Evolutionary conservation across 1,139 yeast genomes (phyloP).

Genomic region (Saccharomyces hybrid): DNA sequence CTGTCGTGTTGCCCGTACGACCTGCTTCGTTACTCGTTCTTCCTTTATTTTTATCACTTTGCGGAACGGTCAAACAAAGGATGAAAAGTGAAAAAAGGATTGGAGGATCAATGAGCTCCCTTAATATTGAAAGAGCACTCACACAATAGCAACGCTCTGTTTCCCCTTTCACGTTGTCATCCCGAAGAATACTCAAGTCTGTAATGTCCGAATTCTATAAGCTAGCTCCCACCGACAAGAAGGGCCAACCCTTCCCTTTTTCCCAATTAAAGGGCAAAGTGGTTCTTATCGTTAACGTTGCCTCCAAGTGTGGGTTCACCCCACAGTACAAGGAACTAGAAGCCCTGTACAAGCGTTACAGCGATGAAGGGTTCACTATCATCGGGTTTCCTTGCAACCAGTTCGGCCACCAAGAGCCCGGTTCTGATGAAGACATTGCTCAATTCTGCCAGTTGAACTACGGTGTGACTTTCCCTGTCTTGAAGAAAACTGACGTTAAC

Average conservation of each 20-base stretch:
- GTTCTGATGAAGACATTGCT: slow-evolving; percentile 50
- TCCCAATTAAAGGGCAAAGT: slow-evolving; percentile 67
- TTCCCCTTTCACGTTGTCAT: neutral
- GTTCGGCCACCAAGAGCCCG: slow-evolving; percentile 80
- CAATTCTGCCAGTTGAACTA: slow-evolving; percentile 49
- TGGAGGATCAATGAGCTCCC: neutral
- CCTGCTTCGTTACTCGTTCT: neutral
- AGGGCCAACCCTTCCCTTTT: slow-evolving; percentile 53
- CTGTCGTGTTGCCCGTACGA: neutral
- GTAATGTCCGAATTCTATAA: slow-evolving; percentile 37
- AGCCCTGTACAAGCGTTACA: slow-evolving; percentile 61
- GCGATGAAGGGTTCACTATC: slow-evolving; percentile 58
- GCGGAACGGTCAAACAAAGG: neutral
- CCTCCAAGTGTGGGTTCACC: slow-evolving; percentile 53
- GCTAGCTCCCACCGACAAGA: slow-evolving; percentile 41
- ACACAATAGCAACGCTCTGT: neutral
- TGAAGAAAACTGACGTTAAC: slow-evolving; percentile 76
- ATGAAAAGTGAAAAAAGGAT: neutral
- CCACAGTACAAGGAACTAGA: slow-evolving; percentile 71
- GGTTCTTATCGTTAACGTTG: slow-evolving; percentile 75
- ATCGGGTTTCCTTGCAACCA: slow-evolving; percentile 89
- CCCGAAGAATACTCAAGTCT: neutral
- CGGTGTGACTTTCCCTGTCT: slow-evolving; percentile 55
- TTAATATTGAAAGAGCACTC: neutral
- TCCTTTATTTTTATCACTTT: neutral